Evolutionary conservation across 345 rosid species (phyloP), one percentile per base, ranked within the genome.

Genomic region (Trapa bicornis): DNA sequence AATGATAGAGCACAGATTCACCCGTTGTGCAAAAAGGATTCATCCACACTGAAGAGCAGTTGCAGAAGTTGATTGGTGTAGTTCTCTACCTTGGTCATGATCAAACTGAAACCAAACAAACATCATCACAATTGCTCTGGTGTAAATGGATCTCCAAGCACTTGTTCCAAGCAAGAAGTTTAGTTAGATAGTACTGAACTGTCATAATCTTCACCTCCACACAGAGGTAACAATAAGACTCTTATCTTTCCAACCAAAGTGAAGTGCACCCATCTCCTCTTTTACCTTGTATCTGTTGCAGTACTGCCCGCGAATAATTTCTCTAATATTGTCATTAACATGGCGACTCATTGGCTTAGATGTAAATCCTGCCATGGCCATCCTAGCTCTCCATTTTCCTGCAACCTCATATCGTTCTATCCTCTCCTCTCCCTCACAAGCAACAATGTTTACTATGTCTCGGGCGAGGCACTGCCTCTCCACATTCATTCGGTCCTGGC

Each of bases 401-500:
- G 97, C 97, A 67, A 82, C 87, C 69, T 94, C 99, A 12, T 86
- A 91, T 41, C 99, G 80, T 68, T 94, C 99, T 0, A 94, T 87
- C 68, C 99, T 80, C 68, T 91, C 99, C 74, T 89, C 97, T 50
- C 99, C 99, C 72, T 94, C 99, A 0, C 99, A 94, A 3, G 99
- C 97, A 22, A 94, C 83, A 5, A 94, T 79, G 78, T 94, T 94
- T 9, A 94, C 94, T 61, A 94, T 94, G 73, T 94, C 99, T 35
- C 96, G 80, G 11, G 99, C 99, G 66, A 94, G 86, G 72, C 99
- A 94, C 66, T 94, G 99, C 64, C 81, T 86, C 73, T 94, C 99
- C 9, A 91, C 97, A 57, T 94, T 94, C 86, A 91, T 83, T 82
- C 99, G 81, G 72, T 94, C 99, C 80, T 86, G 95, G 75, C 97